Base-by-base conservation (phyloP, 306 rosid genomes). In the Ceratonia siliqua region DNA sequence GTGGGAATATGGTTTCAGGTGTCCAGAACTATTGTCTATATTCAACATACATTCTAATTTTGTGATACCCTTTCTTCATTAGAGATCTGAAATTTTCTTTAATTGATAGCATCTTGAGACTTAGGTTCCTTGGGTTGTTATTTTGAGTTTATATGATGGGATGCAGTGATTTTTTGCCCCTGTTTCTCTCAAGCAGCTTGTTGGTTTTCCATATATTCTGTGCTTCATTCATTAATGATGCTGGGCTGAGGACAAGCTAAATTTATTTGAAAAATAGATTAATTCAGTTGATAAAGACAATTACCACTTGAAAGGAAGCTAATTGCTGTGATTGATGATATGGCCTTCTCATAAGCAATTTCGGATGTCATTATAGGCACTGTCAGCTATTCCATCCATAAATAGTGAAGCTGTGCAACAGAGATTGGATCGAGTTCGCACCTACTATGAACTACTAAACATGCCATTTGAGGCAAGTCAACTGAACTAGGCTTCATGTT, bases 401-500 rank as follows among this genome's bases (percentile, higher is more conserved):
- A 81, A 86, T 66, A 90, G 93, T 36, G 98, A 95, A 62, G 78
- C 89, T 20, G 96, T 95, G 48, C 99, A 95, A 57, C 87, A 92
- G 81, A 89, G 92, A 82, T 81, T 95, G 79, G 98, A 95, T 80
- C 95, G 70, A 78, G 99, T 95, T 66, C 95, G 99, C 71, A 95
- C 97, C 55, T 95, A 95, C 81, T 95, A 83, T 67, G 99, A 95
- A 81, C 89, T 95, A 65, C 68, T 95, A 81, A 95, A 95, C 91
- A 95, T 95, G 99, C 99, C 99, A 68, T 89, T 87, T 76, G 99
- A 95, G 96, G 99, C 79, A 86, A 92, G 90, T 85, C 53, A 33
- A 59, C 73, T 57, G 52, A 62, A 66, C 74, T 68, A 6, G 2
- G 14, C 38, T 45, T 54, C 25, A 12, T 32, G 21, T 69, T 42